A percentile compares a stretch with the other conserved stretches of the same genome.
phyloP scores from a whole-genome alignment of 1,284 basidiomycete genomes.

The Pholiota adiposa region DNA sequence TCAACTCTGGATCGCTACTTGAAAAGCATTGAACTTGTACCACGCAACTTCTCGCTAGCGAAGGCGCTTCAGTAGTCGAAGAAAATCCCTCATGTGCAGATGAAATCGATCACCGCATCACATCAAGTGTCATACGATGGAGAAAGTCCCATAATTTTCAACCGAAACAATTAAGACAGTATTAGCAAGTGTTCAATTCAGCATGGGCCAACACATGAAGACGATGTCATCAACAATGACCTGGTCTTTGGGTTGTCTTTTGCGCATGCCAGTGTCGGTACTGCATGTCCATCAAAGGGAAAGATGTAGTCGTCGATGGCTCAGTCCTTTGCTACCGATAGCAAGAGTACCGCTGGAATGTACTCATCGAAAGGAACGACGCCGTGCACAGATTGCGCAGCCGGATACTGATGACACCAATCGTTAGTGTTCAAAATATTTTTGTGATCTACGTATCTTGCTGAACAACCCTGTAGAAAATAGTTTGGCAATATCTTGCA shows the following conservation, averaged over 20 bases:
- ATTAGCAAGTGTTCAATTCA: background rate
- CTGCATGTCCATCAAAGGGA: background rate
- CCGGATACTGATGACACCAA: constrained; percentile 19
- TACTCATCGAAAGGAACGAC: constrained; percentile 15
- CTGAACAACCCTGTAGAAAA: constrained; percentile 10
- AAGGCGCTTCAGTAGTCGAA: too few species aligned
- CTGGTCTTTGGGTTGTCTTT: background rate
- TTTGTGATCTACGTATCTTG: background rate
- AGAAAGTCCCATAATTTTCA: background rate
- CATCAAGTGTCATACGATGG: too few species aligned
- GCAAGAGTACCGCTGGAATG: constrained; percentile 6
- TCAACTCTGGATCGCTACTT: constrained; percentile 17
- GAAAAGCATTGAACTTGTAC: background rate
- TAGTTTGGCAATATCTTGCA: constrained; percentile 12
- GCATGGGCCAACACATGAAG: background rate
- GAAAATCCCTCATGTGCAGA: too few species aligned
- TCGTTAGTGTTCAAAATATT: constrained; percentile 5
- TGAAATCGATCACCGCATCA: too few species aligned
- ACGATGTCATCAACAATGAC: background rate
- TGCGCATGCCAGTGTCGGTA: background rate
- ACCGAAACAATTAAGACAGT: background rate
- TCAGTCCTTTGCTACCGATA: background rate
- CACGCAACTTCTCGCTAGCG: background rate
- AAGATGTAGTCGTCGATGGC: background rate
- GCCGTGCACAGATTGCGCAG: constrained; percentile 18